Conservation (phyloP, 805 yeast species). For the Ogataea saltuana region DNA sequence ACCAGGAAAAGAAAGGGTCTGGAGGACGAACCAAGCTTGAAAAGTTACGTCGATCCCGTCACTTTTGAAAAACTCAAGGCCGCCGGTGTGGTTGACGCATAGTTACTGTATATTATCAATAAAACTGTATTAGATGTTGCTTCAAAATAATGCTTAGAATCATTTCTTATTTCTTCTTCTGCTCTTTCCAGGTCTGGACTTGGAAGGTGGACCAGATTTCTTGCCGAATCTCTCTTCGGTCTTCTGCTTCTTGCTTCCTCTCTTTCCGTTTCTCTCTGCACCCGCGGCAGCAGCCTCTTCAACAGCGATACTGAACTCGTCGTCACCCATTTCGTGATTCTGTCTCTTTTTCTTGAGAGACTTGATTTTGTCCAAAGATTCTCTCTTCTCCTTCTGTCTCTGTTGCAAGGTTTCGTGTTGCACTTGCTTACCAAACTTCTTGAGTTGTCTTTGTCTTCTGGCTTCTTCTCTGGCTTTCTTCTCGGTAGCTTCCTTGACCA, state of each 20-base stretch:
- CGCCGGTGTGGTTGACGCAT: conserved; percentile 26
- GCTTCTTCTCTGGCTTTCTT: conserved; percentile 93
- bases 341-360: conserved; percentile 87
- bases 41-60: conserved; percentile 65
- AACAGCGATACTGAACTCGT: conserved; percentile 85
- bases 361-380: conserved; percentile 85
- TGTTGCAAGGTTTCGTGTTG: conserved; percentile 91
- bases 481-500: conserved; percentile 71
- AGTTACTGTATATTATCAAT: too few relatives aligned
- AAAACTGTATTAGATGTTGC: neutral
- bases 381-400: conserved; percentile 90
- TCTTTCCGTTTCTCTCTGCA: conserved; percentile 43
- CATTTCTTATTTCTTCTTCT: conserved; percentile 42
- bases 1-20: conserved; percentile 88
- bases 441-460: conserved; percentile 87
- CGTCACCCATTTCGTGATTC: conserved; percentile 66
- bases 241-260: conserved; percentile 59
- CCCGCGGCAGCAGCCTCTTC: conserved; percentile 80
- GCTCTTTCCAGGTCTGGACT: conserved; percentile 55
- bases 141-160: neutral
- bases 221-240: conserved; percentile 38
- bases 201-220: conserved; percentile 22
- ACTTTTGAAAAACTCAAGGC: conserved; percentile 50
- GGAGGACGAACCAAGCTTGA: conserved; percentile 66
- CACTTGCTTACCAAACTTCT: conserved; percentile 97